Conservation (phyloP, 768 basidiomycete genomes). For the Phylloporus sp. region DNA sequence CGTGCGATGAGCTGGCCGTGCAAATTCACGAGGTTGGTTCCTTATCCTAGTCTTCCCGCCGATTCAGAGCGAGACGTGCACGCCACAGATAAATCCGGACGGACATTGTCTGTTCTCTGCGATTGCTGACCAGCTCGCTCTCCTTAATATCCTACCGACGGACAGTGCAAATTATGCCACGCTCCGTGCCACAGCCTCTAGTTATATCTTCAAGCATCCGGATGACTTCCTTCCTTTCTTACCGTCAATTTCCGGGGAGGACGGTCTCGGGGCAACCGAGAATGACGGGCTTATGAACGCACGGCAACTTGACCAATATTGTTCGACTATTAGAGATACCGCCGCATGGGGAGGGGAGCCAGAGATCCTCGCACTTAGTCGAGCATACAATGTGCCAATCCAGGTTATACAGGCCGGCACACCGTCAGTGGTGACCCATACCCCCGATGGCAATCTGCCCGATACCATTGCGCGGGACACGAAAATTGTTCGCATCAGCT, state of each 20-base stretch:
- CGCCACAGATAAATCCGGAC: constrained; percentile 82
- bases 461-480: constrained; percentile 27
- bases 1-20: constrained; percentile 62
- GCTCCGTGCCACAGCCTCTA: constrained; percentile 65
- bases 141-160: constrained; percentile 62
- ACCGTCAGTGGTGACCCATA: constrained; percentile 81
- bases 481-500: constrained; percentile 69
- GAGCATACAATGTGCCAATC: constrained; percentile 77
- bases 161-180: constrained; percentile 53
- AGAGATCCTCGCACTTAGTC: constrained; percentile 86
- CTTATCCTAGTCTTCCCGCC: not conserved
- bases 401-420: constrained; percentile 83
- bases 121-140: constrained; percentile 81
- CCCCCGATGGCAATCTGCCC: constrained; percentile 41
- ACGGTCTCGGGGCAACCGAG: constrained; percentile 55
- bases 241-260: constrained; percentile 67
- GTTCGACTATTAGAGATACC: constrained; percentile 70
- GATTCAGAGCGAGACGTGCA: not conserved
- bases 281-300: constrained; percentile 64
- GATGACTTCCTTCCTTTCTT: constrained; percentile 94
- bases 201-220: constrained; percentile 75
- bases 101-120: constrained; percentile 96
- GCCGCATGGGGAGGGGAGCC: constrained; percentile 98
- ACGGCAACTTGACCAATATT: constrained; percentile 67
- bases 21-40: constrained; percentile 57